Percentiles rank a stretch among this genome's conserved stretches.
Evolutionary conservation across 495 filamentous ascomycete species (phyloP).

Genomic region (Ascobolus immersus): DNA sequence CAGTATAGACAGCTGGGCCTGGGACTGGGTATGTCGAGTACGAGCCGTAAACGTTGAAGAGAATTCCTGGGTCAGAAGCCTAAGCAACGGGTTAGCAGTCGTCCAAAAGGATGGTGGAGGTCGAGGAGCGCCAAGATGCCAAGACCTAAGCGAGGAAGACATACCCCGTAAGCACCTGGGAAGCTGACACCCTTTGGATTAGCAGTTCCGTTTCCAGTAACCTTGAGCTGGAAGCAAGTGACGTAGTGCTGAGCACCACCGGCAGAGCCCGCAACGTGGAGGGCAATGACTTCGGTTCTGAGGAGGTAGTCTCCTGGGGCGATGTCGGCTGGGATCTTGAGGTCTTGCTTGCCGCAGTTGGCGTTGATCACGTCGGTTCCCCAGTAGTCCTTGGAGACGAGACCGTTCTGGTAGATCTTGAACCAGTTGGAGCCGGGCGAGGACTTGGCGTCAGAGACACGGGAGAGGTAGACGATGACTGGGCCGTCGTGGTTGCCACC

Average conservation of each 20-base stretch:
- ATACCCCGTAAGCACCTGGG: constrained; percentile 24
- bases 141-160: constrained; percentile 4
- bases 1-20: constrained; percentile 19
- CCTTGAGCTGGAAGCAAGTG: constrained; percentile 23
- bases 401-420: constrained; percentile 25
- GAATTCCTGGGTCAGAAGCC: constrained; percentile 24
- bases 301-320: constrained; percentile 27
- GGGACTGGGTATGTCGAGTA: constrained; percentile 19
- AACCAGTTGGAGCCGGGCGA: constrained; percentile 24
- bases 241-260: constrained; percentile 27
- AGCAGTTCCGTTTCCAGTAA: constrained; percentile 12
- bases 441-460: constrained; percentile 24
- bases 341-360: constrained; percentile 24
- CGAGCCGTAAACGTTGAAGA: constrained; percentile 23
- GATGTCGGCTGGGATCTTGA: constrained; percentile 22
- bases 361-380: constrained; percentile 22
- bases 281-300: constrained; percentile 26
- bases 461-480: constrained; percentile 28
- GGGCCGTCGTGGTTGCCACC: constrained; percentile 28
- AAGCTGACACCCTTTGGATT: constrained; percentile 18
- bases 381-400: constrained; percentile 18
- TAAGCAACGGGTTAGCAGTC: no score
- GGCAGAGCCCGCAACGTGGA: constrained; percentile 22
- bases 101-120: no score
- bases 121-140: neutral